Conservation (phyloP, 768 basidiomycete species). For the Leccinum longicurvipes region DNA sequence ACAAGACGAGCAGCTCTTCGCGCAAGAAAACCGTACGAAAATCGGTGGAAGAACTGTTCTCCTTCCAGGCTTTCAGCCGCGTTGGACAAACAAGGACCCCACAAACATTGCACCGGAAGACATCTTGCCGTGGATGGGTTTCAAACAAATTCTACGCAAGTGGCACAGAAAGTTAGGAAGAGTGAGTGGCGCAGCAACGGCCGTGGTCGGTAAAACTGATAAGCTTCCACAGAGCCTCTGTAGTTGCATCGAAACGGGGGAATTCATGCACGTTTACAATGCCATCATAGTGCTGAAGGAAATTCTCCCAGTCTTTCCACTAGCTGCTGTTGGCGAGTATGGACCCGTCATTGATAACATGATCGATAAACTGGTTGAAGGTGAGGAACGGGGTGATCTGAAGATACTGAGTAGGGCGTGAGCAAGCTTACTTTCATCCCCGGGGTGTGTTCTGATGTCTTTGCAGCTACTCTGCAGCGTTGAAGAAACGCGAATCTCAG, state of each 20-base stretch:
- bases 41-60: conserved; percentile 54
- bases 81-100: conserved; percentile 43
- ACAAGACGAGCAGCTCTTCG: conserved; percentile 66
- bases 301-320: conserved; percentile 84
- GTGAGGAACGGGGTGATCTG: conserved; percentile 79
- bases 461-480: conserved; percentile 63
- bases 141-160: conserved; percentile 71
- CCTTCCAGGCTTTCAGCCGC: conserved; percentile 69
- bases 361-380: conserved; percentile 65
- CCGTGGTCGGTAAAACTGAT: background rate
- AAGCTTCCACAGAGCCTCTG: conserved; percentile 56
- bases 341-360: conserved; percentile 56
- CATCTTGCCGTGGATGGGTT: conserved; percentile 65
- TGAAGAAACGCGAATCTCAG: conserved; percentile 68
- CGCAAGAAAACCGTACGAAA: conserved; percentile 68
- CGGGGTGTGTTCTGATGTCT: conserved; percentile 4
- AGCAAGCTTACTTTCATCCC: conserved; percentile 25
- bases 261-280: conserved; percentile 98
- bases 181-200: conserved; percentile 41
- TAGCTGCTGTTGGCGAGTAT: conserved; percentile 53
- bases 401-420: conserved; percentile 79
- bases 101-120: conserved; percentile 42
- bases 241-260: conserved; percentile 79
- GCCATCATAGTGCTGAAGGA: conserved; percentile 92
- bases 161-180: conserved; percentile 77